Evolutionary conservation across 306 rosid genomes (phyloP).

Genomic region (Astragalus glycyphyllos): DNA sequence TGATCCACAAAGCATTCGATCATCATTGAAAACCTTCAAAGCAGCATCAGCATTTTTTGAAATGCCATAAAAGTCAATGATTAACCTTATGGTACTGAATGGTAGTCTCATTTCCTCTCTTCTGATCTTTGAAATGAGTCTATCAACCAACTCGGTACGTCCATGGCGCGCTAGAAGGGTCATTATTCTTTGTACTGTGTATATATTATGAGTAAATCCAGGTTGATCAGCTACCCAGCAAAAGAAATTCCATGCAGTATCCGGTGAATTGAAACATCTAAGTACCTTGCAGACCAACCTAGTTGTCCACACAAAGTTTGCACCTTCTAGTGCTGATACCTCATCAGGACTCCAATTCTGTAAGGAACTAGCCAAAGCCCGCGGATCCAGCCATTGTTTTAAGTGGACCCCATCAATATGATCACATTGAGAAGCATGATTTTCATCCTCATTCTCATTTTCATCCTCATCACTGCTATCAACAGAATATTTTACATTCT

Average conservation of each 20-base stretch:
- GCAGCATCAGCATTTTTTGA: slow-evolving; percentile 85
- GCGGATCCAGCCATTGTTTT: slow-evolving; percentile 84
- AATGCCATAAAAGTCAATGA: slow-evolving; percentile 78
- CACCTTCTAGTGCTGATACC: slow-evolving; percentile 68
- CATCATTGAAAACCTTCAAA: slow-evolving; percentile 66
- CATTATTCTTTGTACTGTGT: slow-evolving; percentile 78
- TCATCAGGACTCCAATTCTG: slow-evolving; percentile 69
- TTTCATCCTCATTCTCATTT: slow-evolving; percentile 39
- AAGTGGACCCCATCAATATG: slow-evolving; percentile 46
- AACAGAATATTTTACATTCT: slow-evolving; percentile 50
- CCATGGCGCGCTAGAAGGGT: slow-evolving; percentile 74
- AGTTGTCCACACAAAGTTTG: slow-evolving; percentile 79
- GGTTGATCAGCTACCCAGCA: slow-evolving; percentile 79
- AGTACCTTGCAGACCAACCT: slow-evolving; percentile 78
- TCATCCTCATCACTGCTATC: slow-evolving; percentile 54
- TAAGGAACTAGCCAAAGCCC: slow-evolving; percentile 72
- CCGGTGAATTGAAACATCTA: slow-evolving; percentile 66
- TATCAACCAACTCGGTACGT: slow-evolving; percentile 63
- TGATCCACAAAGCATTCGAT: slow-evolving; percentile 63
- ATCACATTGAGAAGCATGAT: slow-evolving; percentile 40
- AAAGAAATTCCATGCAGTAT: slow-evolving; percentile 84
- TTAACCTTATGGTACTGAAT: slow-evolving; percentile 70
- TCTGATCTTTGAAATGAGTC: slow-evolving; percentile 67
- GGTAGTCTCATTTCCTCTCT: slow-evolving; percentile 77
- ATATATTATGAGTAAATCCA: slow-evolving; percentile 77